Conservation (phyloP, 1,139 yeast species). For the Hemisphaericaspora xylanilytica region DNA sequence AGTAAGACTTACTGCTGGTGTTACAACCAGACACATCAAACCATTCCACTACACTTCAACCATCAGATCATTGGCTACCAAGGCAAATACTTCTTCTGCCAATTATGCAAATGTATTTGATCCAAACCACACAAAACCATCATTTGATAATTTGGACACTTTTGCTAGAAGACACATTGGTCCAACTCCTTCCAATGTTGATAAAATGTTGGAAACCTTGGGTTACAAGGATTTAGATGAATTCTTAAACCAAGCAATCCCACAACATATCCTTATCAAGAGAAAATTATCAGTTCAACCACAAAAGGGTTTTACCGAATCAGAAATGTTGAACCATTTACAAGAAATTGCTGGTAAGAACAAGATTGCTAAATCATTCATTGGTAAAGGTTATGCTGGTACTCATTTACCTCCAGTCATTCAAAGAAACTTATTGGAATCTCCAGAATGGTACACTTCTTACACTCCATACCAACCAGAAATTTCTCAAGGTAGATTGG, state of each 20-base stretch:
- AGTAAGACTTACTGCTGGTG: neutral
- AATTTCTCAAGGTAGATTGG: slow-evolving; percentile 93
- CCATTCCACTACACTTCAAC: neutral
- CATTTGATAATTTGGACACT: slow-evolving; percentile 59
- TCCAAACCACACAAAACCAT: slow-evolving; percentile 28
- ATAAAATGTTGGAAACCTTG: slow-evolving; percentile 60
- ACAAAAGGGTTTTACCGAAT: slow-evolving; percentile 71
- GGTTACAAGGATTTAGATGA: slow-evolving; percentile 68
- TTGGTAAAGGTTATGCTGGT: slow-evolving; percentile 94
- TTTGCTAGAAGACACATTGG: slow-evolving; percentile 92
- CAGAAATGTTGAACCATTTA: slow-evolving; percentile 72
- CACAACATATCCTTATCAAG: slow-evolving; percentile 67
- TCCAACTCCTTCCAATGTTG: slow-evolving; percentile 63
- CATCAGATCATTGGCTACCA: slow-evolving; percentile 22
- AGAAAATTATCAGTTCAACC: slow-evolving; percentile 67
- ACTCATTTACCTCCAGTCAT: slow-evolving; percentile 89
- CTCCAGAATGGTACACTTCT: slow-evolving; percentile 98
- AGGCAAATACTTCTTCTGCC: slow-evolving; percentile 48
- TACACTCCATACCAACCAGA: slow-evolving; percentile 99
- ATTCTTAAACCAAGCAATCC: slow-evolving; percentile 73
- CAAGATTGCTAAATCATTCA: slow-evolving; percentile 65
- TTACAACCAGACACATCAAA: neutral
- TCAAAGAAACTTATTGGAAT: slow-evolving; percentile 86
- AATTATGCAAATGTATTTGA: slow-evolving; percentile 41
- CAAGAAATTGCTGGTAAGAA: slow-evolving; percentile 72